Percentiles rank a stretch among this genome's conserved stretches.
These are phyloP conservation scores for Russula ochroleuca DNA, from an alignment of 768 basidiomycete genomes.

Conservation along the genomic window DNA sequence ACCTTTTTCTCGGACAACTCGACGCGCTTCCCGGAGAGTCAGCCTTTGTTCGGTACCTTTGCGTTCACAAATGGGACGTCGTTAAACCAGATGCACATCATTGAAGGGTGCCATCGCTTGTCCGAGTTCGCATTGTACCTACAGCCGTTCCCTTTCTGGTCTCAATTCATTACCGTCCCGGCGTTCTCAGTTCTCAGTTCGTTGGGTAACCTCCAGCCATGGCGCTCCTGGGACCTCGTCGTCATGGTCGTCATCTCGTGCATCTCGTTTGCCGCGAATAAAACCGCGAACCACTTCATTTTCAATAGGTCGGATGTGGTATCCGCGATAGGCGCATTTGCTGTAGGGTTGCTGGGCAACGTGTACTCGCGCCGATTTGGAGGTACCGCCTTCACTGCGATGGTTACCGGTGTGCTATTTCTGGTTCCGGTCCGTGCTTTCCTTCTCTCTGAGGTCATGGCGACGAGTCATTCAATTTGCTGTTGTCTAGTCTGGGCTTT, in stretches of 20 bases:
- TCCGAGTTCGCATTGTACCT: constrained; percentile 65
- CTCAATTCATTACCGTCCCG: constrained; percentile 67
- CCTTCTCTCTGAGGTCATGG: neutral
- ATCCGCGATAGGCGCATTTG: constrained; percentile 78
- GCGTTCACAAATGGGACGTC: constrained; percentile 55
- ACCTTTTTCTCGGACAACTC: constrained; percentile 59
- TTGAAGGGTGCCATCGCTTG: constrained; percentile 63
- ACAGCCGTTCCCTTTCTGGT: constrained; percentile 75
- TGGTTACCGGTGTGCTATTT: constrained; percentile 87
- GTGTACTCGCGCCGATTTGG: constrained; percentile 74
- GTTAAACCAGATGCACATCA: constrained; percentile 44
- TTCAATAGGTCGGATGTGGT: constrained; percentile 78
- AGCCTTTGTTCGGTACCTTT: constrained; percentile 55
- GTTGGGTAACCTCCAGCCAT: constrained; percentile 69
- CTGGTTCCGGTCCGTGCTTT: constrained; percentile 65
- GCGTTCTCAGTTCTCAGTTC: constrained; percentile 65
- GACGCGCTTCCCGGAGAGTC: constrained; percentile 39
- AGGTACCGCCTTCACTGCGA: constrained; percentile 82
- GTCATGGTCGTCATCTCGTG: constrained; percentile 85
- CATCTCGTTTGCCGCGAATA: constrained; percentile 69
- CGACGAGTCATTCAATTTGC: constrained; percentile 13
- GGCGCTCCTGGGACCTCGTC: constrained; percentile 61
- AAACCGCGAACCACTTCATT: constrained; percentile 75
- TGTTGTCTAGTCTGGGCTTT: constrained; percentile 61
- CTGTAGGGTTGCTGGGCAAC: constrained; percentile 70